Evolutionary conservation across 208 protist species (phyloP).

Genomic region (Acanthamoeba polyphaga): DNA sequence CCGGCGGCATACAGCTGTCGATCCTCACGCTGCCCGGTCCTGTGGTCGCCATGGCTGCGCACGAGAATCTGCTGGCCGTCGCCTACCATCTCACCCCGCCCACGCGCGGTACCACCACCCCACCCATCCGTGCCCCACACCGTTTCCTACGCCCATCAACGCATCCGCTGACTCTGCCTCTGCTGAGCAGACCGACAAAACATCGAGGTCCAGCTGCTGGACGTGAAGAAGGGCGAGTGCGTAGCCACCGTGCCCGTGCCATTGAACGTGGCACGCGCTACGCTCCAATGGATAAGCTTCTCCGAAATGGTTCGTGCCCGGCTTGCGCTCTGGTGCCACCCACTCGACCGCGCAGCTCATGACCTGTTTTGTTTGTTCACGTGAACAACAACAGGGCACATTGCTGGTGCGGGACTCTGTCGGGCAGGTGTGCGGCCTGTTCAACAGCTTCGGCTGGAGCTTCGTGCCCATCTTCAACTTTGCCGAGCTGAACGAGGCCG

Average conservation of each 20-base stretch:
- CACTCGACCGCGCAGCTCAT: no score
- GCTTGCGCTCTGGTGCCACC: no score
- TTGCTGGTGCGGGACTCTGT: not conserved
- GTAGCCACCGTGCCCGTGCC: not conserved
- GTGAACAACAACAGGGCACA: not conserved
- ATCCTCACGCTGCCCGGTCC: not conserved
- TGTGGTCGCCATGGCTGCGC: conserved; percentile 9
- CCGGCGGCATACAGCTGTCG: not conserved
- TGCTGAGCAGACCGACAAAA: conserved; percentile 1
- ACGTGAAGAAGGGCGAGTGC: not conserved
- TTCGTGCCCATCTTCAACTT: conserved; percentile 22
- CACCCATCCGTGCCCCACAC: not conserved
- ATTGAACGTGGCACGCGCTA: not conserved
- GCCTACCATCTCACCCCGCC: conserved; percentile 46
- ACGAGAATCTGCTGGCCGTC: conserved; percentile 13
- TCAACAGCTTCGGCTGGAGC: conserved; percentile 27
- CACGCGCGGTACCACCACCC: not conserved
- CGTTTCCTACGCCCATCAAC: not conserved
- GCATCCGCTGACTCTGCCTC: no score
- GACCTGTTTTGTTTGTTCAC: no score
- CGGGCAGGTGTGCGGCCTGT: not conserved
- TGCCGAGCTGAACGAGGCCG: not conserved
- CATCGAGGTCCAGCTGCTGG: conserved; percentile 23
- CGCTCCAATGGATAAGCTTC: conserved; percentile 15
- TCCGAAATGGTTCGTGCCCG: not conserved